Percentiles rank a stretch among this genome's conserved stretches.
Evolutionary conservation across 208 protist genomes (phyloP).

Genomic region (Strigomonas culicis): DNA sequence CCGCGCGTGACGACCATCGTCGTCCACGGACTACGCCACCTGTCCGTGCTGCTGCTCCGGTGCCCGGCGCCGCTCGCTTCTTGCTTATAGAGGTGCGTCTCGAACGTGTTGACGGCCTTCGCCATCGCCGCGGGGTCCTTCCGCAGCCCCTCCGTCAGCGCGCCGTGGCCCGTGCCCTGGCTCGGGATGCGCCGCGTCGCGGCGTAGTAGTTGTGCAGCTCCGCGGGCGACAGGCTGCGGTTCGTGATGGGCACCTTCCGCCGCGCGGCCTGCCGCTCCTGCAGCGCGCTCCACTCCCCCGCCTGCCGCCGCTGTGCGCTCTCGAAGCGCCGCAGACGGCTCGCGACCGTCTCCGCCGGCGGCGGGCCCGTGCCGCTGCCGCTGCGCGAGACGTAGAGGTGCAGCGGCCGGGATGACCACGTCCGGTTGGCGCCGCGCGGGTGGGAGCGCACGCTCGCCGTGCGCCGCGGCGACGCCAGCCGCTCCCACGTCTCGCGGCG

Average conservation of each 20-base stretch:
- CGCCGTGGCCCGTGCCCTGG: background rate
- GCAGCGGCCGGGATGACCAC: too few relatives aligned
- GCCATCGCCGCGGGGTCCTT: background rate
- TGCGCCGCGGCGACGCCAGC: background rate
- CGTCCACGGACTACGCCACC: background rate
- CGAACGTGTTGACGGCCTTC: constrained; percentile 6
- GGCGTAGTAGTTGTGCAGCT: background rate
- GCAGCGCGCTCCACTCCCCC: constrained; percentile 8
- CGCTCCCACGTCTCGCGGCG: background rate
- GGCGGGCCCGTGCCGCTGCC: background rate
- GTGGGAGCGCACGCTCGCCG: background rate
- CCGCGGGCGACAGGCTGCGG: background rate
- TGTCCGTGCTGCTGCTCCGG: background rate
- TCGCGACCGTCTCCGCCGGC: constrained; percentile 8
- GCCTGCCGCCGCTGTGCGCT: background rate
- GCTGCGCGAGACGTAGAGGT: too few relatives aligned
- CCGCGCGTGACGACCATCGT: background rate
- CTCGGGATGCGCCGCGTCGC: background rate
- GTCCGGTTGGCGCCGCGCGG: too few relatives aligned
- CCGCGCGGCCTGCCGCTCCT: constrained; percentile 7
- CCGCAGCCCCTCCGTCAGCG: background rate
- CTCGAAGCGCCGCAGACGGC: constrained; percentile 17
- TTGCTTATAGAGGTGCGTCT: background rate
- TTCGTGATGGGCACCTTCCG: background rate
- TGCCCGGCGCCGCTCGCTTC: background rate